Evolutionary conservation across 345 rosid species (phyloP), one percentile per base, ranked within the genome.

Genomic region (Crucihimalaya himalaica): DNA sequence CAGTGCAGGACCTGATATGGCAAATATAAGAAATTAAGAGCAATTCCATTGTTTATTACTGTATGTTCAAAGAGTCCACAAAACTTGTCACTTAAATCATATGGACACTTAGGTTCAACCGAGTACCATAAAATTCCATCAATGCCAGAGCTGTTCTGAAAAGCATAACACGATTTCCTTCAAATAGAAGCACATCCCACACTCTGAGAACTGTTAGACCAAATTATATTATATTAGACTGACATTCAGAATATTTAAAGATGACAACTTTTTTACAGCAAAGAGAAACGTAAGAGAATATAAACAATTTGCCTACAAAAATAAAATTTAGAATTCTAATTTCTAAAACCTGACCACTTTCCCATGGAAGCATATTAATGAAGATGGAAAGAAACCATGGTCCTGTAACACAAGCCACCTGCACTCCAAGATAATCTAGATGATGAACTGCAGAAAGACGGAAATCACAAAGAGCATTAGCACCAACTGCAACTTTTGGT

Each of bases 301-400:
- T 39, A 29, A 29, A 28, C 27, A 67, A 34, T 69, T 34, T 35
- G 19, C 47, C 11, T 54, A 31, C 9, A 54, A 31, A 53, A 5
- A 14, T 25, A 21, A 55, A 25, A 12, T 79, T 51, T 66, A 4
- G 32, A 10, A 73, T 57, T 39, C 34, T 53, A 70, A 58, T 45
- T 11, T 65, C 76, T 54, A 85, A 84, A 90, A 87, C 93, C 97
- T 92, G 85, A 95, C 99, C 99, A 84, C 98, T 95, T 95, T 95
- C 99, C 98, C 99, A 95, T 34, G 99, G 99, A 80, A 95, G 97
- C 94, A 95, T 90, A 81, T 95, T 95, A 90, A 92, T 92, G 76
- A 95, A 95, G 77, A 95, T 95, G 83, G 98, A 85, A 64, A 95
- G 96, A 83, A 95, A 95, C 99, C 99, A 95, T 58, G 99, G 98